These are phyloP conservation scores for Whalleya microplaca DNA, from an alignment of 2,329 filamentous ascomycete species.

Conservation along the genomic window DNA sequence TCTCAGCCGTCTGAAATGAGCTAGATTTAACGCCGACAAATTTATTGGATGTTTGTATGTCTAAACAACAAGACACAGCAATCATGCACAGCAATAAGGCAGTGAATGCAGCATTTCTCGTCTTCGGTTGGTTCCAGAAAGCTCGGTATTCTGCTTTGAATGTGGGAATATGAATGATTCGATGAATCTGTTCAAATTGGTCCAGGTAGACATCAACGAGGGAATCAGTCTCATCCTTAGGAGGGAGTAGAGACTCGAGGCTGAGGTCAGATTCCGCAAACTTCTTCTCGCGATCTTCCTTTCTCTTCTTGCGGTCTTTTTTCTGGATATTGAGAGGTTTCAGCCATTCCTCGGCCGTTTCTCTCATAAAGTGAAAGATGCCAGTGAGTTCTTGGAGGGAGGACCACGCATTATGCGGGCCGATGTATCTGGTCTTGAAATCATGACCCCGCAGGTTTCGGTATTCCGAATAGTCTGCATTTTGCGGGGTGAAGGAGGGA, in stretches of 20 bases:
- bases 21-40: slow-evolving; percentile 63
- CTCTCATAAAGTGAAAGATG: slow-evolving; percentile 63
- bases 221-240: slow-evolving; percentile 52
- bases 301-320: slow-evolving; percentile 59
- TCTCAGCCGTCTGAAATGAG: slow-evolving; percentile 57
- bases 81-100: slow-evolving; percentile 63
- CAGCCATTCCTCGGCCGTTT: slow-evolving; percentile 65
- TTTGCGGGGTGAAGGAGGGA: slow-evolving; percentile 38
- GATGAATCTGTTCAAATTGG: slow-evolving; percentile 59
- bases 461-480: slow-evolving; percentile 47
- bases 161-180: slow-evolving; percentile 63
- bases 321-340: slow-evolving; percentile 59
- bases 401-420: slow-evolving; percentile 63
- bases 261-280: slow-evolving; percentile 52
- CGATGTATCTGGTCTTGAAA: slow-evolving; percentile 63
- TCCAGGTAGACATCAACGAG: slow-evolving; percentile 56
- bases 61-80: slow-evolving; percentile 61
- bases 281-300: slow-evolving; percentile 54
- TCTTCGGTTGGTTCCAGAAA: slow-evolving; percentile 55
- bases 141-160: slow-evolving; percentile 59
- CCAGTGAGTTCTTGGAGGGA: slow-evolving; percentile 60
- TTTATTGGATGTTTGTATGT: slow-evolving; percentile 54
- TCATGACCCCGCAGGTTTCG: slow-evolving; percentile 62
- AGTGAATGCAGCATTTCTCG: slow-evolving; percentile 57
- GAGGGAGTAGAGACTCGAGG: slow-evolving; percentile 55